Conservation (phyloP, 2,329 filamentous ascomycete species). For the Blastomyces silverae region DNA sequence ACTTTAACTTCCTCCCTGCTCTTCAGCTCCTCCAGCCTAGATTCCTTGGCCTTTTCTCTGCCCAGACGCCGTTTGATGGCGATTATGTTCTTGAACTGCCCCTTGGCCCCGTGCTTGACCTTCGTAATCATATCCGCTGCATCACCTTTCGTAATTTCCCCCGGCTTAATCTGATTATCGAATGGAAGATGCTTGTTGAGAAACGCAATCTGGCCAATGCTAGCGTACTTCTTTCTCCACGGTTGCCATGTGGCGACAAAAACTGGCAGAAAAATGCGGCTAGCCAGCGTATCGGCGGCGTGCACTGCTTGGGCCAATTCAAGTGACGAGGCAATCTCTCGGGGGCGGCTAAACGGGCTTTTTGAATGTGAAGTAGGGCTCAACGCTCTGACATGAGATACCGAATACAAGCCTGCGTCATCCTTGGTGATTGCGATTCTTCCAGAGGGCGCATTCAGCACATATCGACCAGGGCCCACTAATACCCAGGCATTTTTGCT, state of each 20-base stretch:
- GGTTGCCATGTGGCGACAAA: conserved; percentile 60
- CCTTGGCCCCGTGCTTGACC: conserved; percentile 68
- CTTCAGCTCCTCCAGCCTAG: conserved; percentile 27
- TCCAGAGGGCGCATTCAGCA: conserved; percentile 60
- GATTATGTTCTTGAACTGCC: conserved; percentile 53
- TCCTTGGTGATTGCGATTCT: conserved; percentile 50
- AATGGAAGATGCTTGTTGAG: conserved; percentile 43
- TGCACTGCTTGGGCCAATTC: conserved; percentile 71
- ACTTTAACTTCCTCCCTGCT: conserved; percentile 42
- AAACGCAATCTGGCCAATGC: conserved; percentile 43
- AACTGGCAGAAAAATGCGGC: conserved; percentile 56
- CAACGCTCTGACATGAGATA: conserved; percentile 29
- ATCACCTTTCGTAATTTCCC: conserved; percentile 66
- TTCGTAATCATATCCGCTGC: conserved; percentile 89
- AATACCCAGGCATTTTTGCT: conserved; percentile 79
- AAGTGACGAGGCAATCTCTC: conserved; percentile 57
- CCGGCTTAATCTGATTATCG: conserved; percentile 53
- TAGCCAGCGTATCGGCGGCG: conserved; percentile 75
- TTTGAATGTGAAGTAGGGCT: conserved; percentile 30
- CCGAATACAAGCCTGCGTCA: conserved; percentile 26
- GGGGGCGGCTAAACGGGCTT: conserved; percentile 60
- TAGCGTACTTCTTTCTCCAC: conserved; percentile 65
- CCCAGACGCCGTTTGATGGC: conserved; percentile 47
- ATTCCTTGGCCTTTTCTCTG: conserved; percentile 32
- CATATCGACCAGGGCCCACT: conserved; percentile 60